These are phyloP conservation scores for Fraxinus xanthoxyloides DNA, from an alignment of 305 asterid genomes.

Conservation along the genomic window DNA sequence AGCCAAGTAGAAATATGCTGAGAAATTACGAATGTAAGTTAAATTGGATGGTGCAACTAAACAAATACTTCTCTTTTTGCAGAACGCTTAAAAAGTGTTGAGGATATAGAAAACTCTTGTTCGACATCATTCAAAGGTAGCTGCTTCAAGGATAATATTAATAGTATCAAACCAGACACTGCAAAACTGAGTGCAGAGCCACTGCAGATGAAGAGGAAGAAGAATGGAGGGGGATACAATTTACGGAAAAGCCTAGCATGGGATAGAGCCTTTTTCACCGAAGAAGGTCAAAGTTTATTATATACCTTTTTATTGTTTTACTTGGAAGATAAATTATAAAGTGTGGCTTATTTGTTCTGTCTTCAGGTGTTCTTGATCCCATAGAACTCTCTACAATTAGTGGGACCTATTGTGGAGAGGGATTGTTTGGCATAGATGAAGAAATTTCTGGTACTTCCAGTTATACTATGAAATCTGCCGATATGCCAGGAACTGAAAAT, in stretches of 20 bases:
- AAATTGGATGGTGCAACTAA: constrained; percentile 15
- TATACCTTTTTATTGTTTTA: constrained; percentile 5
- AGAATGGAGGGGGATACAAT: constrained; percentile 62
- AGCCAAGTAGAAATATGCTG: neutral
- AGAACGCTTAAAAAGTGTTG: constrained; percentile 34
- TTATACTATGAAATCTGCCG: constrained; percentile 19
- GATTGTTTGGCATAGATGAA: constrained; percentile 40
- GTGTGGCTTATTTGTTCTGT: constrained; percentile 24
- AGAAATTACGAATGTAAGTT: constrained; percentile 2
- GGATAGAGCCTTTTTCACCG: constrained; percentile 91
- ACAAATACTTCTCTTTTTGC: constrained; percentile 25
- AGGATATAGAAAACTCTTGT: constrained; percentile 35
- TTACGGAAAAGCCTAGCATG: constrained; percentile 93
- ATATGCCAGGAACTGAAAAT: constrained; percentile 29
- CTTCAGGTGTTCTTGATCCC: constrained; percentile 82
- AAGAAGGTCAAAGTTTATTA: constrained; percentile 60
- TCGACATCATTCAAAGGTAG: constrained; percentile 36
- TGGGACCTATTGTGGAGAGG: constrained; percentile 56
- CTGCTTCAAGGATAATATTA: constrained; percentile 65
- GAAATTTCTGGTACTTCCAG: constrained; percentile 36
- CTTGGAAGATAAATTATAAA: constrained; percentile 19
- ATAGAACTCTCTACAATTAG: constrained; percentile 71
- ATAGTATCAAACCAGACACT: constrained; percentile 49
- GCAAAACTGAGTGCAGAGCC: constrained; percentile 70
- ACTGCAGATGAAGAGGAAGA: constrained; percentile 80